These are phyloP conservation scores for Sanghuangporus sanghuang DNA, from an alignment of 1,284 basidiomycete genomes.

Conservation along the genomic window DNA sequence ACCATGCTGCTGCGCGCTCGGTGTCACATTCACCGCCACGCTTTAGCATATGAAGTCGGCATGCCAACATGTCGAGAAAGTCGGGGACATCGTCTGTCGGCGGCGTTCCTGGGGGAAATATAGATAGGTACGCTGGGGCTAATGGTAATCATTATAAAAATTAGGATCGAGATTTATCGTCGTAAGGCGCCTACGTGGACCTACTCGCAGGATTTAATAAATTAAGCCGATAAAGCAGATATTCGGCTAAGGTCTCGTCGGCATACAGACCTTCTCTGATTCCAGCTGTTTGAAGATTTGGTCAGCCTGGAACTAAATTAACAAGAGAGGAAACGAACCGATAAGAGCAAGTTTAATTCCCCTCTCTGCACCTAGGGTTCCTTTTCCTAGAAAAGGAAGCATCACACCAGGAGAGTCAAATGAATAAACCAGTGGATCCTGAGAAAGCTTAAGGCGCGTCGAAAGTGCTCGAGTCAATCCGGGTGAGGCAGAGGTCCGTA, in stretches of 20 bases:
- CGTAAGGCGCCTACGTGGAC: conserved; percentile 24
- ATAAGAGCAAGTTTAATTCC: conserved; percentile 93
- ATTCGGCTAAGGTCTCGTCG: conserved; percentile 77
- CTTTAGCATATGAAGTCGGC: conserved; percentile 74
- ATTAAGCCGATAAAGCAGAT: conserved; percentile 87
- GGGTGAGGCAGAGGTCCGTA: conserved; percentile 85
- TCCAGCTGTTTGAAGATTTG: conserved; percentile 54
- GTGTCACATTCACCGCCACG: conserved; percentile 71
- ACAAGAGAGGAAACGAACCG: conserved; percentile 41
- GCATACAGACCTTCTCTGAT: conserved; percentile 95
- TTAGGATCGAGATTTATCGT: conserved; percentile 17
- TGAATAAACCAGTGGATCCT: conserved; percentile 84
- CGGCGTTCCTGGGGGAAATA: conserved; percentile 47
- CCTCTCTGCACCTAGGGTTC: conserved; percentile 79
- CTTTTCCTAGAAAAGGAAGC: conserved; percentile 91
- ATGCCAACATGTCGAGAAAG: conserved; percentile 68
- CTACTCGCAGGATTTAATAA: conserved; percentile 66
- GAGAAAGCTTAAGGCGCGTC: conserved; percentile 75
- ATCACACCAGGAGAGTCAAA: conserved; percentile 97
- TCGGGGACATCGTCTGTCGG: conserved; percentile 56
- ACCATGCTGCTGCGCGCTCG: conserved; percentile 69
- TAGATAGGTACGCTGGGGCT: conserved; percentile 66
- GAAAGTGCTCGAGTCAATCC: conserved; percentile 84
- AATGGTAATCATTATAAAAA: conserved; percentile 14
- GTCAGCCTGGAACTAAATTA: conserved; percentile 4